phyloP scores from a whole-genome alignment of 2,329 filamentous ascomycete species.

The Talaromyces pinophilus region DNA sequence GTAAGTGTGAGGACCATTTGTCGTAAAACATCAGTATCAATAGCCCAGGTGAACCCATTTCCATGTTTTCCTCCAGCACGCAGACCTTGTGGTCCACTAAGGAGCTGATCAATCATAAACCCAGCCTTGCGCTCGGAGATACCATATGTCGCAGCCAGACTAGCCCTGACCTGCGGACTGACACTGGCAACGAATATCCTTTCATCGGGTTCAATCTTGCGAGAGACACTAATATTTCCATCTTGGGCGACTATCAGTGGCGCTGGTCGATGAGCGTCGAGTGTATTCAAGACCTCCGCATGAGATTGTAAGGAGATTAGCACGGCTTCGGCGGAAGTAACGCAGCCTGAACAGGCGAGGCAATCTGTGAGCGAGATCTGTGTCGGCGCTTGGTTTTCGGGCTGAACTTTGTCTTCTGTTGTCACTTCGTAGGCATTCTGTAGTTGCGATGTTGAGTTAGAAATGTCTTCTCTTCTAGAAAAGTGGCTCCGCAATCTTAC shows the following conservation, averaged over 20 bases:
- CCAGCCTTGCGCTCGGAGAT: slow-evolving; percentile 73
- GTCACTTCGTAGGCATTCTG: slow-evolving; percentile 79
- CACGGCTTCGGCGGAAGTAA: slow-evolving; percentile 96
- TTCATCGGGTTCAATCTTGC: slow-evolving; percentile 46
- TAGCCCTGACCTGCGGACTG: slow-evolving; percentile 86
- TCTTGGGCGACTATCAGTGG: slow-evolving; percentile 28
- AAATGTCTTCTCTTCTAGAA: neutral
- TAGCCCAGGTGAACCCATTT: slow-evolving; percentile 82
- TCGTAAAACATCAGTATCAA: slow-evolving; percentile 83
- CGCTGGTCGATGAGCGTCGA: slow-evolving; percentile 64
- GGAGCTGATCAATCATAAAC: slow-evolving; percentile 77
- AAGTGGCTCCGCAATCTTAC: slow-evolving; percentile 36
- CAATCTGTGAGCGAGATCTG: slow-evolving; percentile 97
- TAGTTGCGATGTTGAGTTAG: slow-evolving; percentile 3
- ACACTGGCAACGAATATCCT: slow-evolving; percentile 90
- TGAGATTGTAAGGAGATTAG: slow-evolving; percentile 93
- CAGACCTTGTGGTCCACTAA: slow-evolving; percentile 70
- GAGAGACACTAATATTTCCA: slow-evolving; percentile 49
- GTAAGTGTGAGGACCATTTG: slow-evolving; percentile 81
- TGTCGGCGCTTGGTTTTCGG: slow-evolving; percentile 66
- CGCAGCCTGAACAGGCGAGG: slow-evolving; percentile 94
- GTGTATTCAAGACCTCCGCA: slow-evolving; percentile 78
- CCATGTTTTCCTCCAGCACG: slow-evolving; percentile 68
- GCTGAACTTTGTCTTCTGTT: slow-evolving; percentile 75
- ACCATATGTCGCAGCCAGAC: slow-evolving; percentile 79